These are phyloP conservation scores for Pleurotus giganteus DNA, from an alignment of 768 basidiomycete genomes.

Conservation along the genomic window DNA sequence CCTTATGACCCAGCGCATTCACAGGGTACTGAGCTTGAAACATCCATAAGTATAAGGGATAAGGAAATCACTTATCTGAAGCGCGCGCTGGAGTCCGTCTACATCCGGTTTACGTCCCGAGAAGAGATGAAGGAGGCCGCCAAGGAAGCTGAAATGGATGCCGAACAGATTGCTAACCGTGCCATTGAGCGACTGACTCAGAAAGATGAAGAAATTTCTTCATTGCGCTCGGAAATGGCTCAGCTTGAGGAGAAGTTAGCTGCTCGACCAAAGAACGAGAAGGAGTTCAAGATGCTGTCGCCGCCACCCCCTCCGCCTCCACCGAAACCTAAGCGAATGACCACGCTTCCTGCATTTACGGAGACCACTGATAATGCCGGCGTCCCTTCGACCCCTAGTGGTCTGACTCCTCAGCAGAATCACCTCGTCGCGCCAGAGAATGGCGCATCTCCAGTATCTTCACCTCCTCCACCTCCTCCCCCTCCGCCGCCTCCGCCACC, in stretches of 20 bases:
- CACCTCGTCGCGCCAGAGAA: no score
- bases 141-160: conserved; percentile 54
- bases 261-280: conserved; percentile 58
- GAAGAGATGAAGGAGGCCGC: conserved; percentile 49
- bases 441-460: conserved; percentile 6
- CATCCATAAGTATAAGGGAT: conserved; percentile 46
- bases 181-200: conserved; percentile 66
- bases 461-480: conserved; percentile 20
- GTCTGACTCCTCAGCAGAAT: conserved; percentile 10
- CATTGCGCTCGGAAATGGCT: conserved; percentile 48
- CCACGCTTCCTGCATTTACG: conserved; percentile 10
- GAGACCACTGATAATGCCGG: not conserved
- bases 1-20: no score
- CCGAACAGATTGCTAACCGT: conserved; percentile 65
- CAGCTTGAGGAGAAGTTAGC: conserved; percentile 50
- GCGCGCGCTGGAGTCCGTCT: conserved; percentile 85
- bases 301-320: conserved; percentile 60
- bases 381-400: not conserved
- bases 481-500: conserved; percentile 13
- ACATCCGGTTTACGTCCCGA: conserved; percentile 67
- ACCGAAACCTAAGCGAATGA: conserved; percentile 30
- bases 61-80: conserved; percentile 79
- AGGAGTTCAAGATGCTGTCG: conserved; percentile 67
- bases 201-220: conserved; percentile 64
- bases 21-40: conserved; percentile 59